A percentile compares a stretch with the other conserved stretches of the same genome.
Evolutionary conservation across 495 filamentous ascomycete genomes (phyloP).

Genomic region (Geopyxis carbonaria): DNA sequence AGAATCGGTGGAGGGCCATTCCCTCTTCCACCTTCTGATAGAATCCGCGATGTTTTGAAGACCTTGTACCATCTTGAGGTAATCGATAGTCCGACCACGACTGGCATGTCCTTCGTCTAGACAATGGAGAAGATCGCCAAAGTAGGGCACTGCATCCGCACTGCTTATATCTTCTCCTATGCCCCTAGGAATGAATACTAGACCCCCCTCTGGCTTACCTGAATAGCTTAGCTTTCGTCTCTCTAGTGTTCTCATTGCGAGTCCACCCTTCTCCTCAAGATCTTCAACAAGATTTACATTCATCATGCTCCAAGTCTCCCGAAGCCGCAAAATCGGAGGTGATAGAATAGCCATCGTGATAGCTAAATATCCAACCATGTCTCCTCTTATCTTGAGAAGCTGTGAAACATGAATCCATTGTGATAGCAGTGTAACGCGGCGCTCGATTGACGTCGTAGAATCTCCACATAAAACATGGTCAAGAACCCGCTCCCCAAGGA

Average conservation of each 20-base stretch:
- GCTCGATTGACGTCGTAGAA: conserved; percentile 15
- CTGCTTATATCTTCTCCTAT: conserved; percentile 13
- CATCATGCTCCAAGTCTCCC: conserved; percentile 25
- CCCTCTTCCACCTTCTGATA: conserved; percentile 16
- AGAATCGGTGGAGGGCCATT: conserved; percentile 13
- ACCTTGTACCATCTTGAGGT: conserved; percentile 20
- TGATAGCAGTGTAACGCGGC: conserved; percentile 20
- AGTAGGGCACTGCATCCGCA: conserved; percentile 24
- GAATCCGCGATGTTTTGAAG: conserved; percentile 13
- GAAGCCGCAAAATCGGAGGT: conserved; percentile 24
- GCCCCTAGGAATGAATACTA: conserved; percentile 22
- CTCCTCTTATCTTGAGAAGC: conserved; percentile 20
- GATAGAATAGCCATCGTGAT: conserved; percentile 26
- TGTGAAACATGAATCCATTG: conserved; percentile 24
- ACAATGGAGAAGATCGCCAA: conserved; percentile 25
- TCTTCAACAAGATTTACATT: conserved; percentile 14
- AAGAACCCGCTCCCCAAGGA: conserved; percentile 25
- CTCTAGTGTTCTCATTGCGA: conserved; percentile 22
- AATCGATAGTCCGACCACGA: conserved; percentile 21
- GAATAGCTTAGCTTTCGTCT: conserved; percentile 21
- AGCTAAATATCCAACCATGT: conserved; percentile 26
- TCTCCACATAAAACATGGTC: conserved; percentile 24
- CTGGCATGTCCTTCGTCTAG: conserved; percentile 26
- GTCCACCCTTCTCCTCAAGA: conserved; percentile 16
- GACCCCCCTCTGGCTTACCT: conserved; percentile 16